Evolutionary conservation across 2,329 filamentous ascomycete genomes (phyloP).

Genomic region (Colletotrichum somersetense): DNA sequence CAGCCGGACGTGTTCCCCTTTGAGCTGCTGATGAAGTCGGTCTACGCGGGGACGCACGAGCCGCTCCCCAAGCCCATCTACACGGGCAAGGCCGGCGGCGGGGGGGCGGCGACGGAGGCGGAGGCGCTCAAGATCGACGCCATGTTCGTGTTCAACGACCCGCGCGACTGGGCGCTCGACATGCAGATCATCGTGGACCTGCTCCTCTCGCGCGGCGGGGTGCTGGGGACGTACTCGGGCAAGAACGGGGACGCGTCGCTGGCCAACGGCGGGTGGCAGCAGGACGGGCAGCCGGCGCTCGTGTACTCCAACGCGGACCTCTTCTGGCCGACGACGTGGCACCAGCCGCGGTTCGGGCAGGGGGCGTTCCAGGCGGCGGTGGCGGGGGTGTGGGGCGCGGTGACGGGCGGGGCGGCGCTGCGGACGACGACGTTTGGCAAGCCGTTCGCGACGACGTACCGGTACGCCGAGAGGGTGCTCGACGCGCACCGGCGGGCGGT

Average conservation of each 20-base stretch:
- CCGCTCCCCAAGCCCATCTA: slow-evolving; percentile 67
- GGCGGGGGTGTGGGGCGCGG: slow-evolving; percentile 80
- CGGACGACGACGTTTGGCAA: slow-evolving; percentile 83
- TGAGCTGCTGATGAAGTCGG: slow-evolving; percentile 71
- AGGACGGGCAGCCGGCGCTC: slow-evolving; percentile 82
- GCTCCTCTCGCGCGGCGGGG: slow-evolving; percentile 81
- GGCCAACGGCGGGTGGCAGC: slow-evolving; percentile 83
- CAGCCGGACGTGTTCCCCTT: slow-evolving; percentile 88
- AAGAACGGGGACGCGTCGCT: slow-evolving; percentile 76
- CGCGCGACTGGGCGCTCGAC: slow-evolving; percentile 95
- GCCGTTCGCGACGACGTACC: slow-evolving; percentile 81
- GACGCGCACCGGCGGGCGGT: slow-evolving; percentile 67
- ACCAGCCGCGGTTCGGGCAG: slow-evolving; percentile 88
- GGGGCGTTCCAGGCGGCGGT: slow-evolving; percentile 89
- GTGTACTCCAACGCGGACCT: slow-evolving; percentile 94
- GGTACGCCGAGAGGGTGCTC: slow-evolving; percentile 84
- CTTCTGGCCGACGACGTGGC: slow-evolving; percentile 88
- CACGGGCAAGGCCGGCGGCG: slow-evolving; percentile 53
- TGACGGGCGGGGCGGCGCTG: slow-evolving; percentile 74
- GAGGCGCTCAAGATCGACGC: slow-evolving; percentile 83
- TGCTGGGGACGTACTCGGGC: slow-evolving; percentile 82
- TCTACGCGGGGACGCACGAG: slow-evolving; percentile 70
- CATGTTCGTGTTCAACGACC: slow-evolving; percentile 94
- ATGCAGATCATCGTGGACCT: slow-evolving; percentile 87
- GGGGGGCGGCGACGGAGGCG: slow-evolving; percentile 52